Evolutionary conservation across 768 basidiomycete species (phyloP).

Genomic region (Hydnomerulius pinastri): DNA sequence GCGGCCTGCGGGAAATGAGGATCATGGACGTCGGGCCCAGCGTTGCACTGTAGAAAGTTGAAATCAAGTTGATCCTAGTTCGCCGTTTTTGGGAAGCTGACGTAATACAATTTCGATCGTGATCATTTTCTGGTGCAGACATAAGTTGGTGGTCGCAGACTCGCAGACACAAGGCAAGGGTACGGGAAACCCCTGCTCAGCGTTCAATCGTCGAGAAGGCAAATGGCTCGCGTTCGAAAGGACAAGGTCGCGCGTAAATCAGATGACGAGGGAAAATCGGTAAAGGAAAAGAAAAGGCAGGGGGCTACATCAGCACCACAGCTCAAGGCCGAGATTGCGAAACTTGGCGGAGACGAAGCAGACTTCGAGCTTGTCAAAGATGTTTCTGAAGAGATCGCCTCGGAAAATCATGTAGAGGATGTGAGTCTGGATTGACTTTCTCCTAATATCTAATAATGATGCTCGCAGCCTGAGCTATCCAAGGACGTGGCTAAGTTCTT

Average conservation of each 20-base stretch:
- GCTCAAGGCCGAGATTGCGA: constrained; percentile 37
- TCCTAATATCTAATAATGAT: not conserved
- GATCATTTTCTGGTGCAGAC: no score
- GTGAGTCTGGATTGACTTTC: constrained; percentile 20
- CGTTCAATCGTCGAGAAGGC: not conserved
- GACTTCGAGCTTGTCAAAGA: constrained; percentile 49
- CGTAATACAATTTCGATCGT: no score
- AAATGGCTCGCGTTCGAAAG: constrained; percentile 19
- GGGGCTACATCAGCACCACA: not conserved
- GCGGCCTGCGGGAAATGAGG: no score
- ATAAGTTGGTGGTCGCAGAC: no score
- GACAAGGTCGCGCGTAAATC: constrained; percentile 7
- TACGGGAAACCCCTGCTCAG: not conserved
- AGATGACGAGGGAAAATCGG: not conserved
- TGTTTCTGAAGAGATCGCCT: constrained; percentile 33
- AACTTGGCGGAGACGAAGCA: constrained; percentile 49
- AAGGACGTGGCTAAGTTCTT: constrained; percentile 51
- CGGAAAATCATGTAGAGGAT: constrained; percentile 34
- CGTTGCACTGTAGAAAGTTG: no score
- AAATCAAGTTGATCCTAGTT: no score
- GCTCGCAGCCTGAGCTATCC: constrained; percentile 39
- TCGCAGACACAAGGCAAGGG: no score
- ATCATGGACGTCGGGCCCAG: no score
- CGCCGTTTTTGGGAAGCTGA: no score
- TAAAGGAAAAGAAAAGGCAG: not conserved